Base-by-base conservation (phyloP, 176 grass and related monocot species). In the Eragrostis curvula region DNA sequence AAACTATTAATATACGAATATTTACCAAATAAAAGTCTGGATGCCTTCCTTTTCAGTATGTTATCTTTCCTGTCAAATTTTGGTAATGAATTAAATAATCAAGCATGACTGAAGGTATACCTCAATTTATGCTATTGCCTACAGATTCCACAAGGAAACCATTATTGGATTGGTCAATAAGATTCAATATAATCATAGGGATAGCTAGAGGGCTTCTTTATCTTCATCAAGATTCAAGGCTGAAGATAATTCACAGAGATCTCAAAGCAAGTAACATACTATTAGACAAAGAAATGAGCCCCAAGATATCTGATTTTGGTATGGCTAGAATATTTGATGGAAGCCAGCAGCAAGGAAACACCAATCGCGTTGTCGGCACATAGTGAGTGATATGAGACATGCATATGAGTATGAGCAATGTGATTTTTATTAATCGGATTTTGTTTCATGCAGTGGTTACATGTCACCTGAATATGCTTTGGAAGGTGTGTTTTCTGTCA, bases 171-270 rank as follows among this genome's bases (percentile, higher is more conserved):
- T 92, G 87, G 93, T 20, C 79, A 50, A 84, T 49, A 48, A 86
- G 90, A 36, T 83, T 92, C 30, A 70, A 81, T 28, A 92, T 96
- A 73, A 92, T 96, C 14, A 48, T 53, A 36, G 90, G 90, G 12
- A 59, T 92, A 48, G 87, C 87, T 41, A 66, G 85, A 78, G 90
- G 87, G 1, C 61, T 96, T 83, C 15, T 86, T 57, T 96, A 92
- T 66, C 85, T 96, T 21, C 93, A 92, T 70, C 85, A 88, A 63
- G 90, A 96, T 74, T 92, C 87, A 77, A 78, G 81, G 14, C 48
- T 91, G 28, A 75, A 30, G 50, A 41, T 86, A 82, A 79, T 90
- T 45, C 88, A 86, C 61, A 77, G 84, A 41, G 84, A 90, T 83
- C 60, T 90, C 5, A 90, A 90, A 69, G 84, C 84, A 67, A 55